Percentiles rank a stretch among this genome's conserved stretches.
phyloP scores from a whole-genome alignment of 192 early-diverging fungal genomes.

The Rhizoclosmatium sp. region DNA sequence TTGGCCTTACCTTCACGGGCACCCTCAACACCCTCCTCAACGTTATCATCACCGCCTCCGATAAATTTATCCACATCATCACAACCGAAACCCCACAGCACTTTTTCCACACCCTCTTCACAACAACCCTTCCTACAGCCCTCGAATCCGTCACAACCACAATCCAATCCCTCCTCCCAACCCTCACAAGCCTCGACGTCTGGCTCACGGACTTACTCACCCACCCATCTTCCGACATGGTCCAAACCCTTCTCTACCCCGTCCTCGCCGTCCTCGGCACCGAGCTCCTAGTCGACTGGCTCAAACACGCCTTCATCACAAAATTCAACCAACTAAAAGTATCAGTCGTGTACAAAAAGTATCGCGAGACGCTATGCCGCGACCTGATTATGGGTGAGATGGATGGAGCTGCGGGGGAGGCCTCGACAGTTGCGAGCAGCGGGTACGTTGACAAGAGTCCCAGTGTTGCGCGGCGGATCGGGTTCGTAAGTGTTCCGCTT shows the following conservation, averaged over 20 bases:
- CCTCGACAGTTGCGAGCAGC: slow-evolving; percentile 27
- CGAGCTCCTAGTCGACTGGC: slow-evolving; percentile 94
- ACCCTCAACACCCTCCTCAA: not conserved
- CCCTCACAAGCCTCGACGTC: not conserved
- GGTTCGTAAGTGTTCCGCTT: slow-evolving; percentile 81
- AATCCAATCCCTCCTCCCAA: slow-evolving; percentile 40
- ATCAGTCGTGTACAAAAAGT: slow-evolving; percentile 86
- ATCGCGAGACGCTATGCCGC: slow-evolving; percentile 85
- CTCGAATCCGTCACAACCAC: not conserved
- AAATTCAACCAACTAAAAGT: slow-evolving; percentile 92
- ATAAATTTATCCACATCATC: not conserved
- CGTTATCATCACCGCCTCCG: not conserved
- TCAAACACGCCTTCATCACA: slow-evolving; percentile 98
- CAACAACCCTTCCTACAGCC: not conserved
- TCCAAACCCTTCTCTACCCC: slow-evolving; percentile 72
- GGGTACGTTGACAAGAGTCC: slow-evolving; percentile 76
- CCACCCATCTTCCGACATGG: slow-evolving; percentile 58
- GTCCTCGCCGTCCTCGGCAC: slow-evolving; percentile 86
- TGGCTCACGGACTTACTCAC: slow-evolving; percentile 20
- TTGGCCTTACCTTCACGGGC: not conserved
- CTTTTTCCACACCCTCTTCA: not conserved
- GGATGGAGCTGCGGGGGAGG: not conserved
- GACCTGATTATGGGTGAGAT: slow-evolving; percentile 69
- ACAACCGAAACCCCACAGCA: slow-evolving; percentile 4
- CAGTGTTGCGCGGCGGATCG: slow-evolving; percentile 79